A percentile compares a stretch with the other conserved stretches of the same genome.
Evolutionary conservation across 164 flowering plant species (phyloP).

Genomic region (Annona squamosa): DNA sequence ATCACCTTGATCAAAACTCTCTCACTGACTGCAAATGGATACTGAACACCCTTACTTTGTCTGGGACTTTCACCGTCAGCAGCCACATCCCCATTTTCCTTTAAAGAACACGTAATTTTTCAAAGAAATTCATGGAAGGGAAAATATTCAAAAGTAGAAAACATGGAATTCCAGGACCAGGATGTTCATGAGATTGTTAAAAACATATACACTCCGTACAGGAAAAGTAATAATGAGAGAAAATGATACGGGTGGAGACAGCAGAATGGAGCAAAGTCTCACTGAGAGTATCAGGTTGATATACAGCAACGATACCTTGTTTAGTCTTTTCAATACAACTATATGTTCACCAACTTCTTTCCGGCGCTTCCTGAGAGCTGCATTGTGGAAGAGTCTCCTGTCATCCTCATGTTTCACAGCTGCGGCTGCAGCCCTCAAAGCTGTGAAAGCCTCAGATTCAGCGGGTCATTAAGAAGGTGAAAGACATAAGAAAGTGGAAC

Average conservation of each 20-base stretch:
- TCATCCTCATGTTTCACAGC: constrained; percentile 91
- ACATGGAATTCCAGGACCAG: neutral
- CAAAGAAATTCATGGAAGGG: neutral
- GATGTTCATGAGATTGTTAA: neutral
- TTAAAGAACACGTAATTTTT: constrained; percentile 2
- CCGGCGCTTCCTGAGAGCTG: constrained; percentile 72
- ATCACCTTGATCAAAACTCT: constrained; percentile 81
- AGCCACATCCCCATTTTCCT: constrained; percentile 76
- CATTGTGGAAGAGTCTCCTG: constrained; percentile 75
- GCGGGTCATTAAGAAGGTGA: neutral
- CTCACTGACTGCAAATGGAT: constrained; percentile 87
- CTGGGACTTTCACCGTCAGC: constrained; percentile 37
- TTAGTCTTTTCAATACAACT: constrained; percentile 43
- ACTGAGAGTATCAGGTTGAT: neutral
- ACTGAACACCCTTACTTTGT: constrained; percentile 59
- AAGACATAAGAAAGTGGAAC: neutral
- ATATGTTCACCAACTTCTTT: constrained; percentile 67
- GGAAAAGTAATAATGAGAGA: too few species aligned
- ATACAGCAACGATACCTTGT: constrained; percentile 37
- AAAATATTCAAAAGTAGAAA: neutral
- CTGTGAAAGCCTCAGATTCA: constrained; percentile 32
- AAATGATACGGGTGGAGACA: neutral
- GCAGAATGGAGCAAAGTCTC: neutral
- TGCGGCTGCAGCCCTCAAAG: constrained; percentile 89
- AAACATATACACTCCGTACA: neutral